phyloP scores from a whole-genome alignment of 345 rosid species.

The Brassica carinata region DNA sequence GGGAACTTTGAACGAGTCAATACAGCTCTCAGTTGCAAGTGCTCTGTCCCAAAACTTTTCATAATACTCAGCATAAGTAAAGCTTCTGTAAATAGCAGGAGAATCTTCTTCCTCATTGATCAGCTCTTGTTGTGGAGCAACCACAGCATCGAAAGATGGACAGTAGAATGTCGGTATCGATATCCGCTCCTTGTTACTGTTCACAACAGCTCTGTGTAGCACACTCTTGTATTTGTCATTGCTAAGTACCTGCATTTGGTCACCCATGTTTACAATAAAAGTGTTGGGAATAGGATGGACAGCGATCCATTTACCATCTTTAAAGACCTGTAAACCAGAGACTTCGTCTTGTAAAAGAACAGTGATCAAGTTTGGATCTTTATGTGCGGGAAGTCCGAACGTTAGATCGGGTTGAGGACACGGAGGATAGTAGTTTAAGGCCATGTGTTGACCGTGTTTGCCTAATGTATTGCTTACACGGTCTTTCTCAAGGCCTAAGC shows the following conservation, averaged over 20 bases:
- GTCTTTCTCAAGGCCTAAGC: constrained; percentile 58
- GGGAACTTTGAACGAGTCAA: constrained; percentile 57
- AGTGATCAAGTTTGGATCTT: constrained; percentile 70
- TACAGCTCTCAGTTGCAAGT: constrained; percentile 52
- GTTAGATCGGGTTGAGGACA: constrained; percentile 81
- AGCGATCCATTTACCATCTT: constrained; percentile 65
- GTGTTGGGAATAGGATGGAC: constrained; percentile 67
- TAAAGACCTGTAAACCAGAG: constrained; percentile 68
- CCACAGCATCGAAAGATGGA: constrained; percentile 56
- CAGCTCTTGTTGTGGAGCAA: constrained; percentile 44
- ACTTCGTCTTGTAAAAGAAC: constrained; percentile 76
- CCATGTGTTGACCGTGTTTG: constrained; percentile 79
- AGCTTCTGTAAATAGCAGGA: constrained; percentile 44
- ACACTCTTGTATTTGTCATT: constrained; percentile 64
- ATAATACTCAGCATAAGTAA: constrained; percentile 55
- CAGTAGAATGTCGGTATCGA: constrained; percentile 60
- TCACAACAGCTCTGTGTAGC: constrained; percentile 60
- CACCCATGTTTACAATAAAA: constrained; percentile 69
- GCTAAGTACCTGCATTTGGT: constrained; percentile 67
- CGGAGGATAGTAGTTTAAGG: constrained; percentile 77
- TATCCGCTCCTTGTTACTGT: constrained; percentile 44
- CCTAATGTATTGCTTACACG: constrained; percentile 44
- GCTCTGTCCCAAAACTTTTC: constrained; percentile 61
- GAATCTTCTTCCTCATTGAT: constrained; percentile 31
- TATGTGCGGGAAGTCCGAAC: constrained; percentile 71